Base-by-base conservation (phyloP, 805 yeast genomes). In the Komagataella pastoris region DNA sequence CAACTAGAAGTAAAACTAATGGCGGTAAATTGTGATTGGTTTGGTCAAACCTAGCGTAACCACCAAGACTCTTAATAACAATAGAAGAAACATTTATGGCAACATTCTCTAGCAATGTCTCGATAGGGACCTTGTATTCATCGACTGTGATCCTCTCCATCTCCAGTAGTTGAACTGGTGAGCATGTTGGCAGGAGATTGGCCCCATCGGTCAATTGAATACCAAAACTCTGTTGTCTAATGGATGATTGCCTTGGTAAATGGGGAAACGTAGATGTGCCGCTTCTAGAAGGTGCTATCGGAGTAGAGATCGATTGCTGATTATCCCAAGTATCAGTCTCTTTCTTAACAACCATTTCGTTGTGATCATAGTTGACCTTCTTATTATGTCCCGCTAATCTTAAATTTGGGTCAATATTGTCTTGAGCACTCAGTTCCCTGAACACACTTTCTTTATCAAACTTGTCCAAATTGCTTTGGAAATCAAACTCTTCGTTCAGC, bases 21-120 rank as follows among this genome's bases (percentile, higher is more conserved):
- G 97, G 96, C 7, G 89, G 85, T 17, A 86, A 73, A 61, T 89
- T 88, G 60, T 83, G 88, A 62, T 85, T 85, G n/a, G 72, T 68
- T 24, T 74, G 70, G 44, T 80, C 74, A 52, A 88, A 70, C 57
- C 96, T 72, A 6, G 79, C 72, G 8, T 76, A 64, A 1, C 95
- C 95, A 10, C 95, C 89, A 18, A 89, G 69, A 17, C 80, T 74
- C 50, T 75, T 71, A 24, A 83, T 70, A 1, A 85, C 74, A 50
- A 85, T 67, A 44, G 70, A 74, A 1, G 85, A 75, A 24, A 88
- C 68, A 49, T 85, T 83, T 36, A 82, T 68, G 3, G 88, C 88
- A 44, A 87, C 80, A 50, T 79, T 79, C 63, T 88, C 97, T 14
- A 76, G 66, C 54, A 82, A 61, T 3, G 72, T 60, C 2, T 68